Conservation (phyloP, 176 grass and related monocot genomes). For the Oryza meyeriana region DNA sequence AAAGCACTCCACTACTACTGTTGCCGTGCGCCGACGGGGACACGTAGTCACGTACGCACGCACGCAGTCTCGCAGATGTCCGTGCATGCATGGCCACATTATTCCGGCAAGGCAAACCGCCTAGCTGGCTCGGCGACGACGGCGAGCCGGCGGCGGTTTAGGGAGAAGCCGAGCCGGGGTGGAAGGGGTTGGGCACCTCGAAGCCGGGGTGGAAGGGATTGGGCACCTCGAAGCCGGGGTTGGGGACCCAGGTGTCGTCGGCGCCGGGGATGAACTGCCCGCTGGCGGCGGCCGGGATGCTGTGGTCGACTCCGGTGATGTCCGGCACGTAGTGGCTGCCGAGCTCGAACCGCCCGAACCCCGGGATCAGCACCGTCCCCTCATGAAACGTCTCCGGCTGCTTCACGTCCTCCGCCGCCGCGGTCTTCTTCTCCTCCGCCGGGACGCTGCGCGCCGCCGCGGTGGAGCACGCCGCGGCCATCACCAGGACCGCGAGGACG, state of each 20-base stretch:
- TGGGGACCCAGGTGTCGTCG: constrained; percentile 85
- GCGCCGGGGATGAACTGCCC: constrained; percentile 59
- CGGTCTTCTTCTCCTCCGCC: not conserved
- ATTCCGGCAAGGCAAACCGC: not conserved
- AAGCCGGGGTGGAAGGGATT: constrained; percentile 87
- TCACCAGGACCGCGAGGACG: constrained; percentile 36
- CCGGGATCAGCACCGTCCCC: constrained; percentile 58
- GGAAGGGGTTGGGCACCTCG: constrained; percentile 84
- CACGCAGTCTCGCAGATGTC: constrained; percentile 22
- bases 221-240: constrained; percentile 83
- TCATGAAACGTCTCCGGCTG: constrained; percentile 44
- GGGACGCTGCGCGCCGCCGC: constrained; percentile 45
- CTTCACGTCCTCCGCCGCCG: constrained; percentile 21
- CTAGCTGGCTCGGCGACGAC: not conserved
- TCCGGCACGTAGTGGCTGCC: constrained; percentile 45
- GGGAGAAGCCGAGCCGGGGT: constrained; percentile 27
- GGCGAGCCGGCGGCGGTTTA: not conserved
- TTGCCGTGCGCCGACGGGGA: not conserved
- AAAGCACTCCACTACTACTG: not conserved
- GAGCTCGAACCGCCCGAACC: constrained; percentile 43
- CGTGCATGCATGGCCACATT: constrained; percentile 12
- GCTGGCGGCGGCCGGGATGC: constrained; percentile 57
- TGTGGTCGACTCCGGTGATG: constrained; percentile 66
- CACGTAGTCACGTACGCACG: no score
- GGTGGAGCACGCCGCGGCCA: constrained; percentile 30